These are phyloP conservation scores for Raffaelea deltoideospora DNA, from an alignment of 2,329 filamentous ascomycete species.

Conservation along the genomic window DNA sequence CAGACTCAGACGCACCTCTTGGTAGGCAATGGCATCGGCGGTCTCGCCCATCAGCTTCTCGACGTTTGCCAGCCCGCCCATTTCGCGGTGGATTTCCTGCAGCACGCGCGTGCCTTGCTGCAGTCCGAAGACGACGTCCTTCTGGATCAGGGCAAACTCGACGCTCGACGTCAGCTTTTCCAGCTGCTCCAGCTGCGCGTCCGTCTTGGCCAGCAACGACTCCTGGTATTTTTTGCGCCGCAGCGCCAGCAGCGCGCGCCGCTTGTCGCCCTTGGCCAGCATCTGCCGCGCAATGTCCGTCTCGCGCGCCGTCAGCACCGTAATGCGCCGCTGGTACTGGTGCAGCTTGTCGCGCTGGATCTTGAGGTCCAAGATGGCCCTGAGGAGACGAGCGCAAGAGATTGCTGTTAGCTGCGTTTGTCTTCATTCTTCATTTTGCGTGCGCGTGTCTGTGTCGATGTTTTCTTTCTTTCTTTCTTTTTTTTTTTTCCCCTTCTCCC, in stretches of 20 bases:
- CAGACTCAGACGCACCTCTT: constrained; percentile 53
- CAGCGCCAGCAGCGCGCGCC: constrained; percentile 70
- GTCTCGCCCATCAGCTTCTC: constrained; percentile 92
- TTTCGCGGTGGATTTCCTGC: constrained; percentile 83
- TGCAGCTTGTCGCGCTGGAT: constrained; percentile 93
- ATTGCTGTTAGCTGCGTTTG: not conserved
- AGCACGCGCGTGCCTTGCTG: constrained; percentile 84
- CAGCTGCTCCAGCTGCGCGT: constrained; percentile 83
- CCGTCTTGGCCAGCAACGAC: constrained; percentile 72
- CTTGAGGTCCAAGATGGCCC: constrained; percentile 95
- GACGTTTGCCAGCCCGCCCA: constrained; percentile 86
- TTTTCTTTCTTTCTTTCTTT: not conserved
- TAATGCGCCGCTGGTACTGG: constrained; percentile 87
- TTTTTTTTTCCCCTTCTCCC: not conserved
- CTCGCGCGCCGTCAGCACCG: constrained; percentile 71
- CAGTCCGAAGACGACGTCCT: constrained; percentile 84
- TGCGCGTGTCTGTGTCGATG: not conserved
- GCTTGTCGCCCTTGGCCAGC: constrained; percentile 64
- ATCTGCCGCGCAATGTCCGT: constrained; percentile 75
- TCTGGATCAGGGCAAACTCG: constrained; percentile 93
- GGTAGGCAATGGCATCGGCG: constrained; percentile 81
- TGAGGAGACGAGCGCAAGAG: constrained; percentile 20
- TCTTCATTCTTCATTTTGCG: no score
- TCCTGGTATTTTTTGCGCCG: constrained; percentile 96
- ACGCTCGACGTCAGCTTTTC: constrained; percentile 79